phyloP scores from a whole-genome alignment of 148 eudicot genomes.

The Dysphania ambrosioides region DNA sequence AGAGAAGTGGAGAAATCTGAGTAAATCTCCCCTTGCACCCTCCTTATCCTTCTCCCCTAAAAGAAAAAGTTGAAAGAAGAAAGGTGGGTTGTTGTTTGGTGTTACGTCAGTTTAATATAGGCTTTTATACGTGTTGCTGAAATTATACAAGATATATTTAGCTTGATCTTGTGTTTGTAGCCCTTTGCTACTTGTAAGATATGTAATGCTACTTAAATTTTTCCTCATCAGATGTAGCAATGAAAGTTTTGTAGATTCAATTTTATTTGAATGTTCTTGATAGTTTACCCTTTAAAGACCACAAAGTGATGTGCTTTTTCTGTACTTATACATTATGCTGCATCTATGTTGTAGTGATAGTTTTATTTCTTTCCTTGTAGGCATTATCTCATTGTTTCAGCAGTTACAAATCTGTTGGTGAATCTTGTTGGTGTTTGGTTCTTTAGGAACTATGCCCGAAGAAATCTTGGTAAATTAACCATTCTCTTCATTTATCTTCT shows the following conservation, averaged over 20 bases:
- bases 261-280: background rate
- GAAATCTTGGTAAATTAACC: conserved; percentile 58
- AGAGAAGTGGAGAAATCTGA: background rate
- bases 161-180: background rate
- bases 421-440: conserved; percentile 99
- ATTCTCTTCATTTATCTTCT: background rate
- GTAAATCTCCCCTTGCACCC: background rate
- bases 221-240: background rate
- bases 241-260: background rate
- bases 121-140: too few species aligned
- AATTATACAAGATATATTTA: too few species aligned
- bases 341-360: background rate
- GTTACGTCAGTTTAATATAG: too few species aligned
- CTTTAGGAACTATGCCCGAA: conserved; percentile 89
- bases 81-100: too few species aligned
- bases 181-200: background rate
- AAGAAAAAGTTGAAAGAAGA: too few species aligned
- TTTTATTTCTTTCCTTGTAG: conserved; percentile 35
- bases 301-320: background rate
- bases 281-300: background rate
- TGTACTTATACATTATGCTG: background rate
- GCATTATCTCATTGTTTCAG: conserved; percentile 92
- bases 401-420: conserved; percentile 90
- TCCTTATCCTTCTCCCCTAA: background rate
- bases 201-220: too few species aligned